Evolutionary conservation across 768 basidiomycete species (phyloP).

Genomic region (Inosperma sp.): DNA sequence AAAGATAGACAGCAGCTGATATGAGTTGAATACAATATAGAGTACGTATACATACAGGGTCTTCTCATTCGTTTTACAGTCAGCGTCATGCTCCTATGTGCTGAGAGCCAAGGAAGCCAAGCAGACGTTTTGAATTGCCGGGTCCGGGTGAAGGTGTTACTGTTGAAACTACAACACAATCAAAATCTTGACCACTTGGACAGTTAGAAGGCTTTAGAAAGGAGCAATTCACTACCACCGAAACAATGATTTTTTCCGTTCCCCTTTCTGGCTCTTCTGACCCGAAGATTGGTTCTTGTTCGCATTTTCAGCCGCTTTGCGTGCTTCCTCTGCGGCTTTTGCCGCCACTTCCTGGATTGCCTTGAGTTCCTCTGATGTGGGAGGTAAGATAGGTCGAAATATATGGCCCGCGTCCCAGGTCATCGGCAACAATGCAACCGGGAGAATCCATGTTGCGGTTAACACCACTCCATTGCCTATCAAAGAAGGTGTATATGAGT

Average conservation of each 20-base stretch:
- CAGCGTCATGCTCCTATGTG: too few relatives aligned
- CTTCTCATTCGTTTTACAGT: too few relatives aligned
- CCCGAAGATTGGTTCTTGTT: constrained; percentile 7
- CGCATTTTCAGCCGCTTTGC: constrained; percentile 9
- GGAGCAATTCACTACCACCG: too few relatives aligned
- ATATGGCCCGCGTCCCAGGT: constrained; percentile 59
- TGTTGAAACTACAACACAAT: too few relatives aligned
- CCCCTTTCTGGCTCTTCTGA: constrained; percentile 10
- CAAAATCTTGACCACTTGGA: too few relatives aligned
- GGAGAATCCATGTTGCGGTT: constrained; percentile 79
- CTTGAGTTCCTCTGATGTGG: constrained; percentile 20
- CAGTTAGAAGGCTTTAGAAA: too few relatives aligned
- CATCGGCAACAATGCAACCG: constrained; percentile 70
- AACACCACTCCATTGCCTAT: constrained; percentile 74
- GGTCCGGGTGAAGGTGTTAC: too few relatives aligned
- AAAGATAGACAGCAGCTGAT: too few relatives aligned
- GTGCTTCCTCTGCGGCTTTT: constrained; percentile 12
- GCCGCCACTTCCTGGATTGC: constrained; percentile 8
- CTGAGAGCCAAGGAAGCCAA: too few relatives aligned
- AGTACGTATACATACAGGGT: too few relatives aligned
- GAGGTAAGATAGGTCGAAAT: constrained; percentile 29
- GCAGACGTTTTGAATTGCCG: too few relatives aligned
- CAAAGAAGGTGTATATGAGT: constrained; percentile 2
- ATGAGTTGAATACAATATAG: too few relatives aligned
- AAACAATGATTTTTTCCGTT: constrained; percentile 23